Base-by-base conservation (phyloP, 768 basidiomycete species). In the Pleurotus eryngii region DNA sequence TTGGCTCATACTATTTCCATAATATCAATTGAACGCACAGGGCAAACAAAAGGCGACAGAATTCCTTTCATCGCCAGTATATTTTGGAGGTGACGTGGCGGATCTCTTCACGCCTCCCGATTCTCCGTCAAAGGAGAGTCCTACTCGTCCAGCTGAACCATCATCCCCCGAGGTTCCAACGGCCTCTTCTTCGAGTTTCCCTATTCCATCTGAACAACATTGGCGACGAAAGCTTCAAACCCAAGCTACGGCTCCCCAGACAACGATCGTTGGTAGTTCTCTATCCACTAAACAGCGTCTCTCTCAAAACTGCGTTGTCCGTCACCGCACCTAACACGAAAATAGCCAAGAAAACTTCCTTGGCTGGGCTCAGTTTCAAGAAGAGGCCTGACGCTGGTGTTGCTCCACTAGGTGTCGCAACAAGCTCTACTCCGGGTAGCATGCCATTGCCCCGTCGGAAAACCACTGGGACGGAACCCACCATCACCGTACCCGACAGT, bases 231-330 rank as follows among this genome's bases (percentile, higher is more conserved):
- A 68, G 66, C 49, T 62, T 46, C 54, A 72, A 64, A 37, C 47
- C 64, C 35, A 60, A 56, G 2, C 57, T 55, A 20, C 63, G 61
- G 47, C 30, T 61, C 14, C 42, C 60, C 11, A 55, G 63, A 15
- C 54, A 55, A 15, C 57, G n/a, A 43, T 66, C 4, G 53, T 63
- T 45, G 69, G 68, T 35, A 76, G 72, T 57, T 72, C 74, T 8
- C 72, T 84, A 26, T 70, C 75, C 37, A 84, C 81, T 1, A 84
- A 84, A 63, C 77, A 81, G 51, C 74, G 80, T 5, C 63, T 84
- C 4, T 71, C 74, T 22, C 72, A 74, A 43, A 43, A 72, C 70
- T 8, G 76, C 79, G 12, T 64, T 75, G 20, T 70, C 65, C 7
- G 74, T 72, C 18, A 62, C 66, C 11, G 60, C 60, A 2, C 75